These are phyloP conservation scores for Gloeophyllum trabeum DNA, from an alignment of 768 basidiomycete species.

Conservation along the genomic window DNA sequence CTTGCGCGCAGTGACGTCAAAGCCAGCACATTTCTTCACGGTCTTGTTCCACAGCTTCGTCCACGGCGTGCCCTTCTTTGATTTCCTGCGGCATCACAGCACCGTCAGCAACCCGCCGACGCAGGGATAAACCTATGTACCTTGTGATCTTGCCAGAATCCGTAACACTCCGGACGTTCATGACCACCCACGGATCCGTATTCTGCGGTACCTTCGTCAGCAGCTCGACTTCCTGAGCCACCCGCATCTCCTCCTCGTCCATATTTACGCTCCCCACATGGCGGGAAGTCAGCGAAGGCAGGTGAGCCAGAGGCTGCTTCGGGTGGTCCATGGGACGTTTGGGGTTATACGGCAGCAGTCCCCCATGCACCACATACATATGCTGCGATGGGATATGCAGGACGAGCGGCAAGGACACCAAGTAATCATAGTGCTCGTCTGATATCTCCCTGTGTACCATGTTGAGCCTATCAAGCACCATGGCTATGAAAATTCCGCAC, in stretches of 20 bases:
- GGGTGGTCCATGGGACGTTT: slow-evolving; percentile 31
- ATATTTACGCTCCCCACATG: neutral
- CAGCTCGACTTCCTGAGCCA: slow-evolving; percentile 58
- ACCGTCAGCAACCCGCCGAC: too few species aligned
- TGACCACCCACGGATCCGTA: slow-evolving; percentile 57
- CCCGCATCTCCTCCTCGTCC: slow-evolving; percentile 26
- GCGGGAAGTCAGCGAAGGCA: slow-evolving; percentile 23
- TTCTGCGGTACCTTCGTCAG: slow-evolving; percentile 67
- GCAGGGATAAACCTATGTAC: slow-evolving; percentile 14
- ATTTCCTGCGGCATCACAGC: slow-evolving; percentile 13
- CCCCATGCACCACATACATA: slow-evolving; percentile 73
- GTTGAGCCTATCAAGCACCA: slow-evolving; percentile 2
- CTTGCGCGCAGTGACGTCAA: slow-evolving; percentile 9
- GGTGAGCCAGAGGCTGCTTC: slow-evolving; percentile 61
- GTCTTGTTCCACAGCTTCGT: slow-evolving; percentile 61
- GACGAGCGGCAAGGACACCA: slow-evolving; percentile 60
- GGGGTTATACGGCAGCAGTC: slow-evolving; percentile 68
- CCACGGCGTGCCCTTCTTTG: slow-evolving; percentile 59
- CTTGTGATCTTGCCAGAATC: slow-evolving; percentile 25
- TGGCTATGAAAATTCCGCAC: slow-evolving; percentile 16
- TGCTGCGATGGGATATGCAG: slow-evolving; percentile 71
- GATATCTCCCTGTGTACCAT: slow-evolving; percentile 35
- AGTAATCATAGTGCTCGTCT: slow-evolving; percentile 54
- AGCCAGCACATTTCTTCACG: slow-evolving; percentile 49
- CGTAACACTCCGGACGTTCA: slow-evolving; percentile 55